A percentile compares a stretch with the other conserved stretches of the same genome.
These are phyloP conservation scores for Zizania palustris DNA, from an alignment of 202 grass and related monocot genomes.

Conservation along the genomic window DNA sequence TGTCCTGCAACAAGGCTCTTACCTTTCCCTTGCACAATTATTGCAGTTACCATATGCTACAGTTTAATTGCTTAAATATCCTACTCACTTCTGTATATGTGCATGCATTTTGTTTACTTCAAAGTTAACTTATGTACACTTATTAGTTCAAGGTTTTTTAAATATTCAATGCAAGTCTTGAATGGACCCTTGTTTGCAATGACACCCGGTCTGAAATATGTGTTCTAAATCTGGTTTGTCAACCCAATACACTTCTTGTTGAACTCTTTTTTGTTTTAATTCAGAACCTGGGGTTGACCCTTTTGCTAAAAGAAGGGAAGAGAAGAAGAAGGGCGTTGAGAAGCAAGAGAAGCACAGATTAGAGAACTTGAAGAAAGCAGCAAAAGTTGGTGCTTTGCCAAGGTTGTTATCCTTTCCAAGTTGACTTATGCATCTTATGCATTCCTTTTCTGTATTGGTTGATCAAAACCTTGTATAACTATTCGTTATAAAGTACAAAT, in stretches of 20 bases:
- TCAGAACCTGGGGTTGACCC: conserved; percentile 79
- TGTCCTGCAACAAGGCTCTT: neutral
- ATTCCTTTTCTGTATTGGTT: neutral
- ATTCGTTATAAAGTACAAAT: neutral
- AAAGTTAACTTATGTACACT: neutral
- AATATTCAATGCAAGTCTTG: neutral
- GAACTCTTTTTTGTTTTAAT: neutral
- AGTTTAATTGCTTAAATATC: neutral
- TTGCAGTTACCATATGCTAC: neutral
- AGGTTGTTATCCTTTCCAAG: conserved; percentile 56
- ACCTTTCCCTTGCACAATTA: neutral
- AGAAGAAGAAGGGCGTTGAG: conserved; percentile 81
- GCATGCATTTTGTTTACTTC: neutral
- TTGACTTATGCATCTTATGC: neutral
- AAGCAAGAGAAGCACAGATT: conserved; percentile 91
- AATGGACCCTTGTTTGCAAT: neutral
- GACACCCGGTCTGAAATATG: no score
- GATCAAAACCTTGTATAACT: conserved; percentile 18
- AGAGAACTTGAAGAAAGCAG: conserved; percentile 78
- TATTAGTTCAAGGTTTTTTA: neutral
- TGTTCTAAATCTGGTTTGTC: no score
- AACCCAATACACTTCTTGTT: no score
- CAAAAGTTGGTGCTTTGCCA: conserved; percentile 81
- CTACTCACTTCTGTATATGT: neutral
- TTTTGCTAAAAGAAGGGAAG: conserved; percentile 75